Base-by-base conservation (phyloP, 1,284 basidiomycete genomes). In the Cutaneotrichosporon cutaneum region DNA sequence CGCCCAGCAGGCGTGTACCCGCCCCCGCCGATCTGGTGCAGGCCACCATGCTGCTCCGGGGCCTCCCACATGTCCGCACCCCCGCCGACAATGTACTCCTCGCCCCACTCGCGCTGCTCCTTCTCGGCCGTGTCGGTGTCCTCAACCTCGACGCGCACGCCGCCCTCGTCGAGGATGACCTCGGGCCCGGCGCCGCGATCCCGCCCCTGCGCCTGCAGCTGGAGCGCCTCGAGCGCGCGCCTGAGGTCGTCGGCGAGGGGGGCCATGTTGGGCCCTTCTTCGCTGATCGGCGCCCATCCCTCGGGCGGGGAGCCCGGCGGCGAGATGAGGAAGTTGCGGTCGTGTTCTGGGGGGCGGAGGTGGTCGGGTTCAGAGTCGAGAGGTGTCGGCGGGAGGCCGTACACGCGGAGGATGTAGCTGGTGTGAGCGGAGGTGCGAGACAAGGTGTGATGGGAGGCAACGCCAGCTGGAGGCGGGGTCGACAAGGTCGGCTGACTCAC, bases 251-350 rank as follows among this genome's bases (percentile, higher is more conserved):
- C 87, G 0, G 95, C 95, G 35, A 98, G 85, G 5, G 94, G 90
- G 5, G 86, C 81, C 7, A 82, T 77, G 75, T 99, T 99, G 0
- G 96, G 95, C 7, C 92, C 92, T 22, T 95, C 94, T 80, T 99
- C 96, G 48, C 82, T 82, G 63, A 94, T 86, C 32, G 86, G 92
- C 74, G 96, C 93, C 95, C 95, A 99, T 1, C 95, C 95, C 2
- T 96, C 88, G 0, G 95, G 95, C 0, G 96, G 95, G 0, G 92
- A 94, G n/a, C 95, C 96, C 1, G 96, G 96, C 0, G 95, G 95
- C 0, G 94, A 97, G 69, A 99, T 95, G 57, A 99, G 84, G 80
- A 98, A 98, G 81, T 99, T 98, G 81, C 92, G 92, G 70, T 92
- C 89, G 42, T 87, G 74, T 0, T 84, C 81, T 0, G 95, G 95